A percentile compares a stretch with the other conserved stretches of the same genome.
Conservation (phyloP, 2,329 filamentous ascomycete species). For the Clonostachys rhizophaga region DNA sequence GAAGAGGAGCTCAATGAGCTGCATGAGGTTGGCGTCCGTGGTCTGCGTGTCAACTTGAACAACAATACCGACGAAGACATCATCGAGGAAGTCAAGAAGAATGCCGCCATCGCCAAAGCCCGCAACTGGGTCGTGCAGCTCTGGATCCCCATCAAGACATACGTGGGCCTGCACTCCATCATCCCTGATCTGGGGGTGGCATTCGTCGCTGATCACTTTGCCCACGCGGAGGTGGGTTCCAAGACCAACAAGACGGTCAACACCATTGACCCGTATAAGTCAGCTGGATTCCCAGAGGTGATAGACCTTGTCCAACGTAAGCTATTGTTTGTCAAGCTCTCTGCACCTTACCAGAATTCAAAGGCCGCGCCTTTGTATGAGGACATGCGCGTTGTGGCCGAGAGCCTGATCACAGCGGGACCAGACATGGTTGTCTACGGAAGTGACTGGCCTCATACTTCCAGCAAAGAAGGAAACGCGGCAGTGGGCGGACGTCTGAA, state of each 20-base stretch:
- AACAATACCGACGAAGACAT: background rate
- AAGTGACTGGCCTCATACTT: conserved; percentile 11
- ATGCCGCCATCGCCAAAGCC: conserved; percentile 14
- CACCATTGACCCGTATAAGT: too few relatives aligned
- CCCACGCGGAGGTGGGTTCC: conserved; percentile 6
- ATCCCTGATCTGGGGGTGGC: conserved; percentile 14
- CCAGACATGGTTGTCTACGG: conserved; percentile 12
- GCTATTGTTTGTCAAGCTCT: conserved; percentile 15
- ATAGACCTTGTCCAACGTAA: conserved; percentile 8
- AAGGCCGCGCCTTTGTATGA: conserved; percentile 3
- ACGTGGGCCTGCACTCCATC: conserved; percentile 10
- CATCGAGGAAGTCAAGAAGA: conserved; percentile 5
- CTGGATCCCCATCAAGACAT: conserved; percentile 15
- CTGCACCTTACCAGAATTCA: conserved; percentile 12
- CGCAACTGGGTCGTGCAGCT: conserved; percentile 20
- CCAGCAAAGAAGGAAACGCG: too few relatives aligned
- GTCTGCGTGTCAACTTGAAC: background rate
- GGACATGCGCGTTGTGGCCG: conserved; percentile 8
- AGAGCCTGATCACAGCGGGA: conserved; percentile 11
- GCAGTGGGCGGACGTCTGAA: too few relatives aligned
- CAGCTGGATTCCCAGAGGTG: conserved; percentile 6
- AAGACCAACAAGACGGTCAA: too few relatives aligned
- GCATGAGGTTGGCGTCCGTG: background rate
- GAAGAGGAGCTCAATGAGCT: background rate
- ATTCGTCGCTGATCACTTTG: conserved; percentile 14